Evolutionary conservation across 1,139 yeast species (phyloP).

Genomic region (Hemisphaericaspora xylanilytica): DNA sequence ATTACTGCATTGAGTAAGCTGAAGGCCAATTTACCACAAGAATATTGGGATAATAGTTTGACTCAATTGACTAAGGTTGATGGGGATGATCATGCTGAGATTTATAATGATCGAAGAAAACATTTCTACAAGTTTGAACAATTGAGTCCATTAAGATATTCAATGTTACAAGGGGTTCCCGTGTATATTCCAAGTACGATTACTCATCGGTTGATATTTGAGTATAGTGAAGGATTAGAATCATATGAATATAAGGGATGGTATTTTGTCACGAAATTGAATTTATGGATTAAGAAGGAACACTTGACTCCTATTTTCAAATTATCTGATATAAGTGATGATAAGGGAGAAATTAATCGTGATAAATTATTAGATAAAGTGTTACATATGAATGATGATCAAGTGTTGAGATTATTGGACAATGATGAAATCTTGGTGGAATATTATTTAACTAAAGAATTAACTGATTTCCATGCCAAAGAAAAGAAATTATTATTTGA

Average conservation of each 20-base stretch:
- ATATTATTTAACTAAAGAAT: slow-evolving; percentile 25
- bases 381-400: slow-evolving; percentile 19
- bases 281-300: slow-evolving; percentile 29
- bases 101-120: slow-evolving; percentile 33
- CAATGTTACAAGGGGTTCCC: slow-evolving; percentile 34
- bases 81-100: slow-evolving; percentile 18
- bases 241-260: slow-evolving; percentile 21
- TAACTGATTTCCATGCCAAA: slow-evolving; percentile 33
- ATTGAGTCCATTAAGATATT: slow-evolving; percentile 23
- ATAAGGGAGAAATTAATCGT: slow-evolving; percentile 12
- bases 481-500: slow-evolving; percentile 24
- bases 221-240: slow-evolving; percentile 29
- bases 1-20: slow-evolving; percentile 37
- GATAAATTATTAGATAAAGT: slow-evolving; percentile 19
- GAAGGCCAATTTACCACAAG: slow-evolving; percentile 24
- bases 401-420: slow-evolving; percentile 24
- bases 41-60: slow-evolving; percentile 16
- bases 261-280: slow-evolving; percentile 28
- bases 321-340: slow-evolving; percentile 3
- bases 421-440: slow-evolving; percentile 37
- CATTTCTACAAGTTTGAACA: slow-evolving; percentile 24
- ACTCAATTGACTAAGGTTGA: slow-evolving; percentile 7
- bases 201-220: slow-evolving; percentile 26
- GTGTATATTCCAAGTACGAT: slow-evolving; percentile 35
- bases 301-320: slow-evolving; percentile 8